Percentiles rank a stretch among this genome's conserved stretches.
These are phyloP conservation scores for Basipetospora chlamydospora DNA, from an alignment of 2,329 filamentous ascomycete species.

Conservation along the genomic window DNA sequence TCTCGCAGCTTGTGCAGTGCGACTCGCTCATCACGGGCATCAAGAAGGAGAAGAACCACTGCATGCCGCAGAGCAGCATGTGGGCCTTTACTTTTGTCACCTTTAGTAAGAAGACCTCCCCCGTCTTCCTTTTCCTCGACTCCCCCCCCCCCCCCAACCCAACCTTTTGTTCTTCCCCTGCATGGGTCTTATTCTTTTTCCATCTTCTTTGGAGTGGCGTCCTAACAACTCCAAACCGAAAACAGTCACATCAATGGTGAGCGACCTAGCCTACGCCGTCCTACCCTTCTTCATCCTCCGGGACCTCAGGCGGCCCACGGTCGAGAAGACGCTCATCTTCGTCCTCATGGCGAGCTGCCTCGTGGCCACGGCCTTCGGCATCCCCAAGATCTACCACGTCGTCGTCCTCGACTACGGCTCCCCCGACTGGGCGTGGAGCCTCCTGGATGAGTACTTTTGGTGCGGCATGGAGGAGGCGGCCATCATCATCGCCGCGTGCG, in stretches of 20 bases:
- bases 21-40: background rate
- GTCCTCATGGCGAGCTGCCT: slow-evolving; percentile 1
- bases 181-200: too few species aligned
- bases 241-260: background rate
- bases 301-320: background rate
- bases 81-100: slow-evolving; percentile 1
- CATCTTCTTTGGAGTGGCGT: too few species aligned
- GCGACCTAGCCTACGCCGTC: background rate
- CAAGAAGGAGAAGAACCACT: background rate
- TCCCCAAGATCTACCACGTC: slow-evolving; percentile 3
- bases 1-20: slow-evolving; percentile 1
- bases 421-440: background rate
- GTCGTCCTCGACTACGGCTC: background rate
- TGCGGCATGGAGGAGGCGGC: slow-evolving; percentile 3
- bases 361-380: background rate
- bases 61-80: background rate
- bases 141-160: too few species aligned
- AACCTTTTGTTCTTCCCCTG: too few species aligned
- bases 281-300: slow-evolving; percentile 1
- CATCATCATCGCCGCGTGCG: slow-evolving; percentile 3
- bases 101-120: background rate
- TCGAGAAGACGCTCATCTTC: slow-evolving; percentile 2
- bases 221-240: background rate
- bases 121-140: background rate
- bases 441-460: slow-evolving; percentile 1